phyloP scores from a whole-genome alignment of 345 rosid species.

The Laguncularia racemosa region DNA sequence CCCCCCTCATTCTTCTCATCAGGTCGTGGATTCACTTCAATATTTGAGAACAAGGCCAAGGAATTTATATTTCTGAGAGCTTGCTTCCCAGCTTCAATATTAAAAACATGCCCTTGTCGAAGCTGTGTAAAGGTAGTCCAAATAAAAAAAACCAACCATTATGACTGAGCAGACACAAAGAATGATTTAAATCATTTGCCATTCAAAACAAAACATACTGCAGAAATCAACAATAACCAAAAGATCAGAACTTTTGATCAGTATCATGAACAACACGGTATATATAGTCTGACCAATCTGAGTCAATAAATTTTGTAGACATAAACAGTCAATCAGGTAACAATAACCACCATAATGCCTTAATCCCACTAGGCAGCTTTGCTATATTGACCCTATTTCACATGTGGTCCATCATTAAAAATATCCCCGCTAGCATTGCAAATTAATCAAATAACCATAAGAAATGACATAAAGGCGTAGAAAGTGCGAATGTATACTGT shows the following conservation, averaged over 20 bases:
- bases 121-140: constrained; percentile 44
- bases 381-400: too few relatives aligned
- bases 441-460: too few relatives aligned
- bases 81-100: constrained; percentile 91
- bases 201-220: not conserved
- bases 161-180: not conserved
- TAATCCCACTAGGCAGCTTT: too few relatives aligned
- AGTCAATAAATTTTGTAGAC: too few relatives aligned
- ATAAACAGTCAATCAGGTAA: too few relatives aligned
- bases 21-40: constrained; percentile 91
- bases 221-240: not conserved
- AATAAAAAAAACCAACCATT: not conserved
- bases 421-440: too few relatives aligned
- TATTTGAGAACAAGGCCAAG: constrained; percentile 76
- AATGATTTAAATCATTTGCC: not conserved
- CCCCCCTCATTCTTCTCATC: constrained; percentile 99
- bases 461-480: not conserved
- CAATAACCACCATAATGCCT: too few relatives aligned
- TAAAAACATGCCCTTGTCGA: constrained; percentile 75
- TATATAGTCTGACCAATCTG: too few relatives aligned
- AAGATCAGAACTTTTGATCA: not conserved
- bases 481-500: constrained; percentile 3
- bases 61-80: constrained; percentile 87
- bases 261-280: not conserved
- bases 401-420: too few relatives aligned